Evolutionary conservation across 2,329 filamentous ascomycete genomes (phyloP).

Genomic region (Colletotrichum somersetense): DNA sequence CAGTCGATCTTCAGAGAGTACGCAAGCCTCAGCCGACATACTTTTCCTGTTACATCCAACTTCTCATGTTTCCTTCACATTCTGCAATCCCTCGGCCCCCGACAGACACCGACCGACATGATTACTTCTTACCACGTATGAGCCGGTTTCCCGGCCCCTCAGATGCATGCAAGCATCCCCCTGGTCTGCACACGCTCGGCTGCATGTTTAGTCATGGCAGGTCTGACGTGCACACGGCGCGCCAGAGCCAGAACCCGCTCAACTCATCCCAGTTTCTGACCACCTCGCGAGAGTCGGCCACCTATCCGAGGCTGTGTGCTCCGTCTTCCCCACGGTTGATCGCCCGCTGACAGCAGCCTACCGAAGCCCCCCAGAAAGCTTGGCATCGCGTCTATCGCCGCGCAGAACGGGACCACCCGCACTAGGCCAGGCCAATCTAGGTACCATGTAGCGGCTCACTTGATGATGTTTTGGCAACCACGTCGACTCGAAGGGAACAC

Average conservation of each 20-base stretch:
- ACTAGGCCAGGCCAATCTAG: not conserved
- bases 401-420: conserved; percentile 12
- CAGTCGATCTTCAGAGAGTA: not conserved
- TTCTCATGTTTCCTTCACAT: not conserved
- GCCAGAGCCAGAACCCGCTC: not conserved
- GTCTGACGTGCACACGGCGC: not conserved
- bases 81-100: not conserved
- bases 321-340: conserved; percentile 6
- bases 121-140: too few species aligned
- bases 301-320: conserved; percentile 5
- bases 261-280: not conserved
- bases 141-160: conserved; percentile 1
- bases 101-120: not conserved
- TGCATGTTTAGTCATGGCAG: not conserved
- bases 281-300: not conserved
- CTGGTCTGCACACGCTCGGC: not conserved
- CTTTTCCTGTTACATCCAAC: not conserved
- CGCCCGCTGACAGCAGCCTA: conserved; percentile 14
- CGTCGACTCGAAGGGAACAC: not conserved
- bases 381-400: conserved; percentile 19
- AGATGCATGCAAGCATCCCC: not conserved
- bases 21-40: not conserved
- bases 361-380: conserved; percentile 14
- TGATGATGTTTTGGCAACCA: conserved; percentile 4
- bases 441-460: not conserved